Evolutionary conservation across 2,329 filamentous ascomycete species (phyloP).

Genomic region (Fusarium luffae): DNA sequence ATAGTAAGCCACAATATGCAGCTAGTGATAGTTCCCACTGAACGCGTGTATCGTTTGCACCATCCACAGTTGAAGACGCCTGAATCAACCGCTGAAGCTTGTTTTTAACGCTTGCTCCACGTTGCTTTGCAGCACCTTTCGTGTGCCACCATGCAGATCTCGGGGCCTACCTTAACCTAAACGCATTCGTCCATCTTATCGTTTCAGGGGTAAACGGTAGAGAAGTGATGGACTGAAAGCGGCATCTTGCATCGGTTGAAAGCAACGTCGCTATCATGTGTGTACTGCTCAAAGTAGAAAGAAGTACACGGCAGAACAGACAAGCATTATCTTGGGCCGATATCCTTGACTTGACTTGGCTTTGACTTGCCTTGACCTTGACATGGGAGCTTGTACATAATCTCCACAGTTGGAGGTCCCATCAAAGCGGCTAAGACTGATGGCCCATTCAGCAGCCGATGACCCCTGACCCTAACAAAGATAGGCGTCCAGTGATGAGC

Average conservation of each 20-base stretch:
- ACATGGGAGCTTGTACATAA: background rate
- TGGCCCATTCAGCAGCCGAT: conserved; percentile 28
- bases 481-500: conserved; percentile 33
- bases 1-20: conserved; percentile 13
- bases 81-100: conserved; percentile 28
- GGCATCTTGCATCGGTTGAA: conserved; percentile 1
- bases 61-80: background rate
- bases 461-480: conserved; percentile 32
- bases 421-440: conserved; percentile 33
- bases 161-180: conserved; percentile 4
- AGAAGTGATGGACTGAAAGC: conserved; percentile 5
- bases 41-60: conserved; percentile 29
- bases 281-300: conserved; percentile 9
- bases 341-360: conserved; percentile 9
- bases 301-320: conserved; percentile 8
- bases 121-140: conserved; percentile 21
- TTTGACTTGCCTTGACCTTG: background rate
- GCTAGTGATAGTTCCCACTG: conserved; percentile 7
- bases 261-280: background rate
- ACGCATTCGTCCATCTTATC: conserved; percentile 14
- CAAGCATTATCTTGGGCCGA: conserved; percentile 34
- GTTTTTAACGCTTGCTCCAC: conserved; percentile 37
- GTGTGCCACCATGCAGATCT: conserved; percentile 29
- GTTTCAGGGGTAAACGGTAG: conserved; percentile 23
- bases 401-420: conserved; percentile 24